Conservation (phyloP, 2,329 filamentous ascomycete genomes). For the Thelonectria blattea region DNA sequence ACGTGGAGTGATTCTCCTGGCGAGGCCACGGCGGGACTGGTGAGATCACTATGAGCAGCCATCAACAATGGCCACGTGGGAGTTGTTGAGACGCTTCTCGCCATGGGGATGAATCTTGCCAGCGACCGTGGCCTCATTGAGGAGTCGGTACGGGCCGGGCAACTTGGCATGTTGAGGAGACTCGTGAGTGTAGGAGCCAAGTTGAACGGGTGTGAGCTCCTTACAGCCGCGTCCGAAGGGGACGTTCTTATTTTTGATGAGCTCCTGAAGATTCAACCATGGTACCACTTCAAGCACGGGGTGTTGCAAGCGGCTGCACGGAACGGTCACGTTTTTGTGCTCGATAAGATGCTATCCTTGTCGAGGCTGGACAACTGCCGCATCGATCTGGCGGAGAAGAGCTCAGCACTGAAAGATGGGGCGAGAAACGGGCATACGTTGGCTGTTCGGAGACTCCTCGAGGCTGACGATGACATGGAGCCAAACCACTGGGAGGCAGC, state of each 20-base stretch:
- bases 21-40: too few relatives aligned
- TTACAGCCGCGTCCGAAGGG: background rate
- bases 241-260: background rate
- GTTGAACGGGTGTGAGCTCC: background rate
- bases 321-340: background rate
- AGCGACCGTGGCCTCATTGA: background rate
- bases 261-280: background rate
- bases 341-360: background rate
- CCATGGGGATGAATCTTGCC: background rate
- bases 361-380: too few relatives aligned
- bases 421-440: background rate
- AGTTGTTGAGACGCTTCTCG: background rate
- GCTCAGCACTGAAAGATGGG: background rate
- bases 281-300: background rate
- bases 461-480: background rate
- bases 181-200: background rate
- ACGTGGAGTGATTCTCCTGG: background rate
- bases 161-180: background rate
- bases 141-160: background rate
- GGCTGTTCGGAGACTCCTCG: background rate
- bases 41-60: background rate
- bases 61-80: background rate
- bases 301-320: background rate
- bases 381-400: background rate
- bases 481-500: too few relatives aligned